Evolutionary conservation across 1,284 basidiomycete genomes (phyloP), one percentile per base, ranked within the genome.

Genomic region (Xerocomus amazonicus): DNA sequence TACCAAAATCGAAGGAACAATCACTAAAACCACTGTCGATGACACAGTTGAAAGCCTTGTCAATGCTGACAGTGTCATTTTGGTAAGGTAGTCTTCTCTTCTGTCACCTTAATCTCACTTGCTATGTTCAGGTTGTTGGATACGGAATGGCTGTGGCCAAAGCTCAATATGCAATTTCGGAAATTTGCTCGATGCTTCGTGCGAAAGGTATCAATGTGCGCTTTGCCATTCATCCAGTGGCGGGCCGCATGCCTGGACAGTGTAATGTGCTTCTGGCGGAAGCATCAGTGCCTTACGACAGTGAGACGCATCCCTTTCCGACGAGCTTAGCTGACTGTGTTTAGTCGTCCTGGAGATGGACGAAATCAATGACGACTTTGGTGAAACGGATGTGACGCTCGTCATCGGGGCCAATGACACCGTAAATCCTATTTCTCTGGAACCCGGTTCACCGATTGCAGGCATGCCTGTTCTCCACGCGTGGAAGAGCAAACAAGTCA

Each of bases 141-240:
- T 92, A 92, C 61, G 90, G 89, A 34, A 92, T 92, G 89, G 90
- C 90, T 12, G 90, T 92, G 1, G 90, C 90, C 13, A 91, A 90
- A 65, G 90, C 90, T 6, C 90, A 92, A 60, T 89, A 87, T 66
- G 87, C 90, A 5, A 90, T 92, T 58, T 83, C 87, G 10, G 90
- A 92, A 55, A 90, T 92, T 47, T 83, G 83, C 23, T 72, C 78
- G 0, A 77, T 85, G 65, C 73, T 92, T 32, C 74, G 84, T 47
- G 74, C 82, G 2, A 87, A 82, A 60, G 88, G 81, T 12, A 75
- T 90, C 59, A 87, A 84, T 44, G 87, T 90, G 36, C 82, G 80
- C 67, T 83, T 83, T 58, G 80, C 81, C 19, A 83, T 83, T 49
- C 80, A 83, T 58, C 80, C 80, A 32, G 80, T 84, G 16, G 80